These are phyloP conservation scores for Nicotiana benthamiana DNA, from an alignment of 257 asterid species.

Conservation along the genomic window DNA sequence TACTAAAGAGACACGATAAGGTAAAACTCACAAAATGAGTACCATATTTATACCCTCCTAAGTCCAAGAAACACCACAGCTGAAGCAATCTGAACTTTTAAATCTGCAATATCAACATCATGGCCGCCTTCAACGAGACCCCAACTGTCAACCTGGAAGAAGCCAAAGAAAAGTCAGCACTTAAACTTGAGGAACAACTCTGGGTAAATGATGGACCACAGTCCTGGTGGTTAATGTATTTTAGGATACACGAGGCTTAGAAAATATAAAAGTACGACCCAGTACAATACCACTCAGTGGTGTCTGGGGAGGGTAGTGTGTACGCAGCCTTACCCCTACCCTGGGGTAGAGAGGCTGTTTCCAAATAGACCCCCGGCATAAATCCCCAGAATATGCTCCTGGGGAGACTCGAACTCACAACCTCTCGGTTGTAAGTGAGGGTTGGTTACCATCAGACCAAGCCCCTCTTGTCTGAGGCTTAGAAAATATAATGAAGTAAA, in stretches of 20 bases:
- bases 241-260: not conserved
- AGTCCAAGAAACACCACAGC: constrained; percentile 86
- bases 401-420: too few relatives aligned
- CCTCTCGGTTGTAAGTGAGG: too few relatives aligned
- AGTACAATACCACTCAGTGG: too few relatives aligned
- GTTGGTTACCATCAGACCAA: too few relatives aligned
- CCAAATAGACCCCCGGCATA: too few relatives aligned
- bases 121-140: constrained; percentile 99
- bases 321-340: too few relatives aligned
- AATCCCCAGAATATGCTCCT: too few relatives aligned
- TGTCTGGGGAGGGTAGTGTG: too few relatives aligned
- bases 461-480: too few relatives aligned
- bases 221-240: not conserved
- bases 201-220: not conserved
- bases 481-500: not conserved
- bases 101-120: constrained; percentile 92
- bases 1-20: not conserved
- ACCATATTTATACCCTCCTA: constrained; percentile 33
- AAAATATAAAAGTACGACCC: too few relatives aligned
- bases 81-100: constrained; percentile 72
- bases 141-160: constrained; percentile 49
- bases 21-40: not conserved
- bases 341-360: too few relatives aligned
- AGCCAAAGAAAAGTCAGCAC: not conserved
- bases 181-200: not conserved